Base-by-base conservation (phyloP, 1,139 yeast species). In the Saccharomyces hybrid region DNA sequence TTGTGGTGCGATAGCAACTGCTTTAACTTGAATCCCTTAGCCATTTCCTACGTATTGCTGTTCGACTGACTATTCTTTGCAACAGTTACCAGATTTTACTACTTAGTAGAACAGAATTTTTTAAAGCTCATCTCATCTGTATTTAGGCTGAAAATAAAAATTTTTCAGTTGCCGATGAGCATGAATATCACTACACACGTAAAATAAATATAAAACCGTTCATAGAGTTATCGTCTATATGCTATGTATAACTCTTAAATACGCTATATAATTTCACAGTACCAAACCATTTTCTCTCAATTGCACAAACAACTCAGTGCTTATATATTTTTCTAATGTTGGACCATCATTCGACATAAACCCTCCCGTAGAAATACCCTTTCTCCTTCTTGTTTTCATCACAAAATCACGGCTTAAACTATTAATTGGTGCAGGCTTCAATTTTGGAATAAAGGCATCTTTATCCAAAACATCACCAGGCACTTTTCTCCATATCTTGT, bases 391-490 rank as follows among this genome's bases (percentile, higher is more conserved):
- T 0, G 97, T 90, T 70, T 95, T 95, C 71, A 88, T 73, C 49
- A 90, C 85, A 65, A 91, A 89, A 70, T 95, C 99, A 57, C 99
- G 76, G 0, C 96, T 93, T 60, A 91, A 73, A 1, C 87, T 83
- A 26, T 76, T 75, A 0, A 75, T 71, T 2, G 86, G 84, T 0
- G 93, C 96, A 0, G 96, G 88, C 61, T 82, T 82, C 65, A 93
- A 75, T 46, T 83, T 78, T 8, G 90, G 90, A 48, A 89, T 78
- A 53, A 73, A 74, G 14, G 81, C 81, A 28, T 79, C 78, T 27
- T 73, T 72, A 68, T 91, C 96, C 62, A 91, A 69, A 4, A 98
- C 98, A 71, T 91, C 90, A 0, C 99, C 99, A 1, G 97, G 96
- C 0, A 88, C 96, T 7, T 76, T 69, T 19, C 80, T 79, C 96